A percentile compares a stretch with the other conserved stretches of the same genome.
phyloP scores from a whole-genome alignment of 805 yeast species.

The Ogataea paraovalis region DNA sequence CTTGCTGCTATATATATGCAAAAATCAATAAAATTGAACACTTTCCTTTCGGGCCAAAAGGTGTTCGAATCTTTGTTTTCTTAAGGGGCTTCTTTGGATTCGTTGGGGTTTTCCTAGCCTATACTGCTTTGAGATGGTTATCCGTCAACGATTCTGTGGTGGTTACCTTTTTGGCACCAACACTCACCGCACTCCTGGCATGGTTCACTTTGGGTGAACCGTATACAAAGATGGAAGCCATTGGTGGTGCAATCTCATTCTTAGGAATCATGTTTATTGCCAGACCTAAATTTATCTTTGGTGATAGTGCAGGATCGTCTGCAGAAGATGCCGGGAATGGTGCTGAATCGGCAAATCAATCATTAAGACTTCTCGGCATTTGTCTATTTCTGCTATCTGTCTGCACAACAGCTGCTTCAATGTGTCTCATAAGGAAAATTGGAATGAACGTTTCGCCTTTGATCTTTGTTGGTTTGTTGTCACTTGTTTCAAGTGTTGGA shows the following conservation, averaged over 20 bases:
- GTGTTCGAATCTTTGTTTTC: conserved; percentile 1
- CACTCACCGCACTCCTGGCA: conserved; percentile 71
- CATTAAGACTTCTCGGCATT: conserved; percentile 50
- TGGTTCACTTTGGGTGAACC: conserved; percentile 58
- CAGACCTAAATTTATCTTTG: conserved; percentile 65
- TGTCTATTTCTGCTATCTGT: conserved; percentile 58
- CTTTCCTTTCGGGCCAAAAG: conserved; percentile 10
- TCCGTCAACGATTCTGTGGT: conserved; percentile 74
- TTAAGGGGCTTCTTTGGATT: conserved; percentile 64
- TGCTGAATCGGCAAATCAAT: neutral
- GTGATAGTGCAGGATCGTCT: conserved; percentile 19
- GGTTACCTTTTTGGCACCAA: conserved; percentile 69
- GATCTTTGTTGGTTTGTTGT: conserved; percentile 66
- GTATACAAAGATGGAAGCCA: conserved; percentile 56
- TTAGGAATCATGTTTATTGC: conserved; percentile 72
- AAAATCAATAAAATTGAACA: conserved; percentile 15
- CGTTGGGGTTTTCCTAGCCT: conserved; percentile 69
- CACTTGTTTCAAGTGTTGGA: conserved; percentile 50
- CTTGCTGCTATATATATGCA: conserved; percentile 48
- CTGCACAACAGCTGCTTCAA: conserved; percentile 57
- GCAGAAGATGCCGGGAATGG: conserved; percentile 23
- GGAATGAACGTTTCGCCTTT: conserved; percentile 73
- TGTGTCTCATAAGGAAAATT: conserved; percentile 60
- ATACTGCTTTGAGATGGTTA: conserved; percentile 63
- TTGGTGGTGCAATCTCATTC: conserved; percentile 59